Conservation (phyloP, 345 rosid genomes). For the Ceriops tagal region DNA sequence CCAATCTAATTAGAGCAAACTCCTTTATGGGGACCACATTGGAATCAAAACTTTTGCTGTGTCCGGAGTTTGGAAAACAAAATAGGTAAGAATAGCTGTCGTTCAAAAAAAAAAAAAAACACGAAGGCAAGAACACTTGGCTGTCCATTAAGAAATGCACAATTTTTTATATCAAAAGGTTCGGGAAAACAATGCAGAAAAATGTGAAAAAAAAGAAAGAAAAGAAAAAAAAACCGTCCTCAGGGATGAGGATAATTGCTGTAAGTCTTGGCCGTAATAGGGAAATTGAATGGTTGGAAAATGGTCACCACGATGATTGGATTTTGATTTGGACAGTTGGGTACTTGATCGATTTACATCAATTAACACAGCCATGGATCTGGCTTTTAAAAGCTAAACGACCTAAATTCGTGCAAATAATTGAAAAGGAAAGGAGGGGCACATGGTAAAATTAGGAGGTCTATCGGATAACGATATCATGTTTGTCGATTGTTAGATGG, state of each 20-base stretch:
- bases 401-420: conserved; percentile 1
- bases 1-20: not conserved
- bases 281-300: not conserved
- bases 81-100: no score
- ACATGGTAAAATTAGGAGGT: not conserved
- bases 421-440: conserved; percentile 1
- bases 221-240: no score
- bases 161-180: no score
- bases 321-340: not conserved
- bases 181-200: no score
- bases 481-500: no score
- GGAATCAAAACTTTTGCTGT: no score
- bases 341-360: conserved; percentile 10
- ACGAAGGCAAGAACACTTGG: no score
- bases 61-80: no score
- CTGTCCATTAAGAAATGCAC: no score
- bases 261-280: not conserved
- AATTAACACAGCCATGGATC: conserved; percentile 8
- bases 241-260: not conserved
- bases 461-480: not conserved
- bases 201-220: no score
- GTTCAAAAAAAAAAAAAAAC: no score
- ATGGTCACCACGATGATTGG: not conserved
- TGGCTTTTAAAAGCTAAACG: conserved; percentile 2
- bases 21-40: not conserved